Percentiles rank a stretch among this genome's conserved stretches.
Conservation (phyloP, 2,329 filamentous ascomycete species). For the Epichloe sibirici region DNA sequence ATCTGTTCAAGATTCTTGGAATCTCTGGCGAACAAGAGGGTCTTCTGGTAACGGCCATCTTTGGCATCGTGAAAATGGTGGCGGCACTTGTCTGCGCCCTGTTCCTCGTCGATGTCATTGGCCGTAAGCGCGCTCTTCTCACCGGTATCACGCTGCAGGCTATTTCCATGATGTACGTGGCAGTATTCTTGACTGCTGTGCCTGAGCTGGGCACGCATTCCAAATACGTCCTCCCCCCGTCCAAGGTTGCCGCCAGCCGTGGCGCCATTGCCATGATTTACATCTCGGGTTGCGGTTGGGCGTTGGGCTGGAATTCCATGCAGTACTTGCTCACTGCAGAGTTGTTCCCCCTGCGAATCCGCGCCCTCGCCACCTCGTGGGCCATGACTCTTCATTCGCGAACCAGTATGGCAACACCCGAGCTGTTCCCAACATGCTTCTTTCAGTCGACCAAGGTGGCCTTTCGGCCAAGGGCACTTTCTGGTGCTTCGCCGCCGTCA, state of each 20-base stretch:
- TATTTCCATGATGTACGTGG: constrained; percentile 50
- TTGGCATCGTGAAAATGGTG: constrained; percentile 62
- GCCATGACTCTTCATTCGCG: constrained; percentile 67
- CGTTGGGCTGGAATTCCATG: constrained; percentile 62
- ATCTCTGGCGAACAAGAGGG: constrained; percentile 55
- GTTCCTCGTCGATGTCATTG: constrained; percentile 69
- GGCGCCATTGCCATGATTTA: constrained; percentile 66
- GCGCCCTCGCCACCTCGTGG: constrained; percentile 56
- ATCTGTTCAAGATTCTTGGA: constrained; percentile 62
- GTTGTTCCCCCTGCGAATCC: constrained; percentile 62
- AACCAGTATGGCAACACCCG: constrained; percentile 70
- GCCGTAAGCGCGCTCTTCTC: constrained; percentile 56
- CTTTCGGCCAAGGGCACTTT: constrained; percentile 56
- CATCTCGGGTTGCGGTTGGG: constrained; percentile 56
- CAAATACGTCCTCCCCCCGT: constrained; percentile 31
- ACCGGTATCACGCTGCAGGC: constrained; percentile 48
- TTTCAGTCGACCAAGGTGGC: constrained; percentile 32
- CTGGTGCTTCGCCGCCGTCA: constrained; percentile 62
- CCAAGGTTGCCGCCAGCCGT: constrained; percentile 44
- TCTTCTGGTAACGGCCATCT: constrained; percentile 62
- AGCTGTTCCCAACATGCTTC: constrained; percentile 63
- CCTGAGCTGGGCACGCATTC: constrained; percentile 43
- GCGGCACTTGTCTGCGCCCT: constrained; percentile 57
- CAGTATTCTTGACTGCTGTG: constrained; percentile 48
- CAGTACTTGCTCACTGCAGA: constrained; percentile 71